phyloP scores from a whole-genome alignment of 345 rosid species.

The Lenwebbia sp. region DNA sequence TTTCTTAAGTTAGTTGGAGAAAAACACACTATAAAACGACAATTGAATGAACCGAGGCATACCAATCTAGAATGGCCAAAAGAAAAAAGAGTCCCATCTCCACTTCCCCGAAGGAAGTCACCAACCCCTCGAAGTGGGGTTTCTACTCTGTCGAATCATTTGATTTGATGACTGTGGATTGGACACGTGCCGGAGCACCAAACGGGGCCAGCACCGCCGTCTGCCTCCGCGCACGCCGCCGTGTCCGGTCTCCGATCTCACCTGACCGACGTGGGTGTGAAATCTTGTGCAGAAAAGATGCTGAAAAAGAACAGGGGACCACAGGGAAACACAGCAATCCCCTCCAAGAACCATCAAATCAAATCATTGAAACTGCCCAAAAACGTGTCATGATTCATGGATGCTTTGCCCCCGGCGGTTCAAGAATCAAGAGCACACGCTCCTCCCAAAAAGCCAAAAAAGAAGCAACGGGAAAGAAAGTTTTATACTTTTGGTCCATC shows the following conservation, averaged over 20 bases:
- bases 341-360: not conserved
- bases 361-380: not conserved
- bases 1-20: not conserved
- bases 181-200: not conserved
- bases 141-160: not conserved
- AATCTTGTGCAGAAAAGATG: not conserved
- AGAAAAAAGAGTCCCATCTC: not conserved
- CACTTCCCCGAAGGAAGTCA: too few species aligned
- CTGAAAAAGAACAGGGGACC: not conserved
- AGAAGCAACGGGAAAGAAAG: not conserved
- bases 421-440: not conserved
- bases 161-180: not conserved
- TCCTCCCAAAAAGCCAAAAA: not conserved
- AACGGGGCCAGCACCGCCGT: not conserved
- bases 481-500: not conserved
- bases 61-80: not conserved
- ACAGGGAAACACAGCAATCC: not conserved
- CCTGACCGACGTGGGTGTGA: not conserved
- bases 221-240: not conserved
- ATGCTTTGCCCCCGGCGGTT: not conserved
- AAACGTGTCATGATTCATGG: not conserved
- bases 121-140: not conserved
- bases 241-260: not conserved
- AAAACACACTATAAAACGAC: not conserved
- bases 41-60: not conserved